Evolutionary conservation across 2,329 filamentous ascomycete genomes (phyloP), one percentile per base, ranked within the genome.

Genomic region (Tolypocladium tropicale): DNA sequence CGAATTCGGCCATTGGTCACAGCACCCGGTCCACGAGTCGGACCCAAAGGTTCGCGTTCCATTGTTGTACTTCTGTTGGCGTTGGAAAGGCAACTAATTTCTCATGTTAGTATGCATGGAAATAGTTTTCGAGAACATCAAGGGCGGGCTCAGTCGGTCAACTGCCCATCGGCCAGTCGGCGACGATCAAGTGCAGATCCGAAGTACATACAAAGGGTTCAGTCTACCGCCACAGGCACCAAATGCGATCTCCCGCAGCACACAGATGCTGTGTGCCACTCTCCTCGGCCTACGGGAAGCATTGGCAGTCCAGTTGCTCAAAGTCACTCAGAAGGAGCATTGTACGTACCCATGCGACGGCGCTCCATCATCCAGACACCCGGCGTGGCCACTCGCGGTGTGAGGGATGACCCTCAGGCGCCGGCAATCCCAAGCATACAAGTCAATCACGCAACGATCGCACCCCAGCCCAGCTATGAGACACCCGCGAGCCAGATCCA

Each of bases 291-390:
- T 6, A 10, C 30, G 9, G 39, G 54, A 11, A n/a, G 25, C n/a
- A 41, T 34, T 14, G 48, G 53, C 37, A 41, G 33, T 33, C 33
- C 39, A 30, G 30, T 28, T 30, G 5, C 14, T 3, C 53, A 18
- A 5, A 41, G 7, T n/a, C 37, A 30, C 16, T 34, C 43, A 7
- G 52, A 30, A 4, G 32, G 32, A 14, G 36, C 54, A 5, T 61
- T 78, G 12, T 78, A 76, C 59, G 74, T 74, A 32, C 76, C 77
- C 6, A 70, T 76, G 56, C 73, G 78, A 21, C 71, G 77, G 43
- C 73, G 76, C 11, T 80, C 78, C 3, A 62, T 79, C 37, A 68
- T 77, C 14, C 76, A 76, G 57, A 77, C 72, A 0, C 78, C 78
- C 0, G 78, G 78, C 12, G 69, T 80, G 25, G 78, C 78, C 9